Evolutionary conservation across 345 rosid species (phyloP).

Genomic region (Bruguiera sexangula): DNA sequence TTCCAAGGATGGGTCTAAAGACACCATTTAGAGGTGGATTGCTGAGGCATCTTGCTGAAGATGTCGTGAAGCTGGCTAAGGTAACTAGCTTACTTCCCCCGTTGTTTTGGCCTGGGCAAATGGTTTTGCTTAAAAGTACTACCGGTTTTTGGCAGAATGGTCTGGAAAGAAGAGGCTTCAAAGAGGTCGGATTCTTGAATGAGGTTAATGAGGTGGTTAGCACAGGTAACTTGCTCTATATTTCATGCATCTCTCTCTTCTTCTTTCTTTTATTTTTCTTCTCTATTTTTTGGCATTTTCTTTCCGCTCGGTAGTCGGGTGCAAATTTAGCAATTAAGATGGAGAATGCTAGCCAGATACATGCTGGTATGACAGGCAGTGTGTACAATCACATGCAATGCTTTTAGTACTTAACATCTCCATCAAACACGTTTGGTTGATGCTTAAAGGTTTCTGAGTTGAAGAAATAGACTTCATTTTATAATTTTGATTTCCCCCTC

Average conservation of each 20-base stretch:
- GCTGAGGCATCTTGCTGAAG: conserved; percentile 75
- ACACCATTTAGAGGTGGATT: conserved; percentile 88
- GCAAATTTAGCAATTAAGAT: background rate
- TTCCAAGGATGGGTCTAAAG: conserved; percentile 74
- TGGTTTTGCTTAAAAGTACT: background rate
- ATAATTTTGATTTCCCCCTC: background rate
- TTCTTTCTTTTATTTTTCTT: background rate
- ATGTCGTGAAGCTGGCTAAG: conserved; percentile 78
- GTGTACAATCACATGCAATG: background rate
- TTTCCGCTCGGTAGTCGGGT: background rate
- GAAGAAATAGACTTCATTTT: background rate
- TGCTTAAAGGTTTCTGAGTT: too few relatives aligned
- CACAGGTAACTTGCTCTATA: conserved; percentile 53
- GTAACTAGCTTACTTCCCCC: conserved; percentile 27
- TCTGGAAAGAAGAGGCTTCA: conserved; percentile 87
- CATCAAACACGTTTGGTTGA: too few relatives aligned
- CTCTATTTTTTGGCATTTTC: background rate
- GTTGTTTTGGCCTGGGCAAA: background rate
- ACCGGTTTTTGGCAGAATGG: conserved; percentile 57
- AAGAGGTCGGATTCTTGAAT: conserved; percentile 86
- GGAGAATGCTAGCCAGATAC: too few relatives aligned
- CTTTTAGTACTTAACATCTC: too few relatives aligned
- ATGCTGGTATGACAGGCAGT: background rate
- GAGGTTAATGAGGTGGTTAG: conserved; percentile 76
- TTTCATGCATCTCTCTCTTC: background rate